Base-by-base conservation (phyloP, 108 stramenopile species). In the Chaetoceros tenuissimus region DNA sequence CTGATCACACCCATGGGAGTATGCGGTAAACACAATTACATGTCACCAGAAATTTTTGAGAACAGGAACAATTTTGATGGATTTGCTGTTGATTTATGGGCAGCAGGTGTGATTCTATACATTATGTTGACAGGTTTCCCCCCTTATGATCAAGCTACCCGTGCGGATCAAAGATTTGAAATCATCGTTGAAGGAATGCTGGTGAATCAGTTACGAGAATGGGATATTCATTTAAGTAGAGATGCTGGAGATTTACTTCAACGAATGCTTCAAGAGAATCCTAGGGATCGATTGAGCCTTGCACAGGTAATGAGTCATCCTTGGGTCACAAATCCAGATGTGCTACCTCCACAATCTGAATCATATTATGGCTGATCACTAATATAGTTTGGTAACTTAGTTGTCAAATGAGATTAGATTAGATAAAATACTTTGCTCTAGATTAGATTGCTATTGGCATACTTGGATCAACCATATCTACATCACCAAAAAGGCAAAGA, bases 1-100 rank as follows among this genome's bases (percentile, higher is more conserved):
- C 66, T 93, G 24, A 82, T 95, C 30, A 77, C 64, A 50, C 85
- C 85, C 20, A 85, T 84, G 64, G 89, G 91, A 26, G 80, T 78
- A 18, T 96, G 94, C 77, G 96, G 96, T 16, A 97, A 97, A 66
- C 86, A 73, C 34, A 95, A 95, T 54, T 97, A 97, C 64, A 96
- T 97, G 92, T 84, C 90, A 22, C 96, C 96, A 0, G 94, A 96
- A 61, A 79, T 97, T 10, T 89, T 68, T 66, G 71, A 70, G 10
- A 90, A 90, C 59, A 53, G 47, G 5, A 62, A 63, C 16, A 55
- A 71, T 24, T 94, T 95, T 68, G 88, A 97, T 73, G 94, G 94
- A 20, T 94, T 95, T 66, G 80, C 94, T 0, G 84, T 94, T 28
- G 96, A 97, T 68, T 64, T 97, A 34, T 97, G 96, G 96, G 86